Evolutionary conservation across 345 rosid genomes (phyloP).

Genomic region (Eutrema japonicum): DNA sequence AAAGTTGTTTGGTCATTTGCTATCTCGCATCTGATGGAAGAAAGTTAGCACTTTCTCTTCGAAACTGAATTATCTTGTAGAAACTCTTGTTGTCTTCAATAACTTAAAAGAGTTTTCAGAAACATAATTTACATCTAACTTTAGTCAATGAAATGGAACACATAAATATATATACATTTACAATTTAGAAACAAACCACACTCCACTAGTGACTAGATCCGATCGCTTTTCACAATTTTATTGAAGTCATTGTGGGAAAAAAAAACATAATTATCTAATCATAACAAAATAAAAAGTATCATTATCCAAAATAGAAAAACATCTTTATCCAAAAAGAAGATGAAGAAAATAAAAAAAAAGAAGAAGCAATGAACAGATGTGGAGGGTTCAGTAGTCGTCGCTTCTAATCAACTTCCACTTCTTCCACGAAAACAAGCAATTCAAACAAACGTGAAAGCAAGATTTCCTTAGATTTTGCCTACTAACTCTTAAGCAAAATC

Average conservation of each 20-base stretch:
- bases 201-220: too few relatives aligned
- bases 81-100: too few relatives aligned
- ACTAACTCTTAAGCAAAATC: slow-evolving; percentile 30
- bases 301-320: slow-evolving; percentile 30
- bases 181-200: too few relatives aligned
- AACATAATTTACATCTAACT: too few relatives aligned
- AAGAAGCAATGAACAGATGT: slow-evolving; percentile 1
- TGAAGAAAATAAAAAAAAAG: neutral
- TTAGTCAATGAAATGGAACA: too few relatives aligned
- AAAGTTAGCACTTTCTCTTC: too few relatives aligned
- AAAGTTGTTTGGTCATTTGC: too few relatives aligned
- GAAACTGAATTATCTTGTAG: too few relatives aligned
- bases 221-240: too few relatives aligned
- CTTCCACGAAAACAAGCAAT: slow-evolving; percentile 45
- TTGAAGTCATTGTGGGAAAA: neutral
- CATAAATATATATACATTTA: too few relatives aligned
- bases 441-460: slow-evolving; percentile 45
- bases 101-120: too few relatives aligned
- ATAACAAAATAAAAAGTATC: neutral
- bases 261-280: neutral
- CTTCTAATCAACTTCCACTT: slow-evolving; percentile 42
- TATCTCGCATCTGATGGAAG: too few relatives aligned
- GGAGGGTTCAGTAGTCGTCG: slow-evolving; percentile 35
- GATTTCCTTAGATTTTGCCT: slow-evolving; percentile 8
- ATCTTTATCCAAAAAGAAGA: slow-evolving; percentile 10